These are phyloP conservation scores for Dioszegia hungarica DNA, from an alignment of 768 basidiomycete species.

Conservation along the genomic window DNA sequence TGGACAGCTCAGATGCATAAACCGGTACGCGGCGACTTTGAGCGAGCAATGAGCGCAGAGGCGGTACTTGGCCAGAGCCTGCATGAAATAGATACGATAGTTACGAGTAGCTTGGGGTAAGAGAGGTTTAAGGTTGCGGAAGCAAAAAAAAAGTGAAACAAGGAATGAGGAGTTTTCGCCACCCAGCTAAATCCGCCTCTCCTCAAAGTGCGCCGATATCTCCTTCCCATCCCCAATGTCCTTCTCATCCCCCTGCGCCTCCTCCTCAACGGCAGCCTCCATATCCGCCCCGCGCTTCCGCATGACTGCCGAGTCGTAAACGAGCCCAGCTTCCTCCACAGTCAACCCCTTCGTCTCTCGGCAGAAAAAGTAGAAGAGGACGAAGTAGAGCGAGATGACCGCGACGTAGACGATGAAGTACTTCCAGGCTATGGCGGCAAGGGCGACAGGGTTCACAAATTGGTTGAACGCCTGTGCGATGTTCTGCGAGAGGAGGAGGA, in stretches of 20 bases:
- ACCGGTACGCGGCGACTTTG: too few relatives aligned
- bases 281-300: neutral
- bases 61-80: too few relatives aligned
- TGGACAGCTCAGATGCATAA: too few relatives aligned
- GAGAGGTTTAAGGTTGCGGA: too few relatives aligned
- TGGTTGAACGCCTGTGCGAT: constrained; percentile 27
- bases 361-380: constrained; percentile 17
- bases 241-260: neutral
- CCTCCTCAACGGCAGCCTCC: neutral
- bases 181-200: neutral
- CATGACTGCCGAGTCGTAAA: constrained; percentile 6
- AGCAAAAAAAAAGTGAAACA: too few relatives aligned
- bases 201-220: neutral
- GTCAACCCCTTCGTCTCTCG: constrained; percentile 27
- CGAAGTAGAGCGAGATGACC: neutral
- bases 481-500: constrained; percentile 11
- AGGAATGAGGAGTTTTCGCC: too few relatives aligned
- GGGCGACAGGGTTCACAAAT: constrained; percentile 24
- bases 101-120: too few relatives aligned
- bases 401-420: constrained; percentile 30
- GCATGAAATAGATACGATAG: too few relatives aligned
- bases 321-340: constrained; percentile 7
- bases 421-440: constrained; percentile 21
- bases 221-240: neutral
- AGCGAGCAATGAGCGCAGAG: too few relatives aligned